Conservation (phyloP, 2,329 filamentous ascomycete species). For the Daldinia sp. region DNA sequence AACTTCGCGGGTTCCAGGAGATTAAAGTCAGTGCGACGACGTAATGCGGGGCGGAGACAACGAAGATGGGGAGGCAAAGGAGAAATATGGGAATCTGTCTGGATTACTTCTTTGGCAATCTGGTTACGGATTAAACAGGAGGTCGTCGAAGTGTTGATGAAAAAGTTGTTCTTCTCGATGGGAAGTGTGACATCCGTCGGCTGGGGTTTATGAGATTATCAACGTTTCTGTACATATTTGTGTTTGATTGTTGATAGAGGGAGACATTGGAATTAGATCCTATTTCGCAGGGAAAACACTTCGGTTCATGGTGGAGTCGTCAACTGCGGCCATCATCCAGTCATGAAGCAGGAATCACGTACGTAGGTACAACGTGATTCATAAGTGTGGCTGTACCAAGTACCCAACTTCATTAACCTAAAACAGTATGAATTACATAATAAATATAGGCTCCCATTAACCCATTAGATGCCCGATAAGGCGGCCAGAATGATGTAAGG, state of each 20-base stretch:
- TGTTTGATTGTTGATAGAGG: conserved; percentile 40
- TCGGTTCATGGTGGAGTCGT: conserved; percentile 4
- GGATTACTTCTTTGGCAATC: background rate
- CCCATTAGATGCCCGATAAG: no score
- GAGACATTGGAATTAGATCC: conserved; percentile 30
- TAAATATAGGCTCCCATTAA: no score
- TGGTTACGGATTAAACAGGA: conserved; percentile 29
- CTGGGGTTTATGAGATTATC: conserved; percentile 21
- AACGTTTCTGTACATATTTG: conserved; percentile 46
- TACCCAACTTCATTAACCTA: background rate
- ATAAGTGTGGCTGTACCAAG: conserved; percentile 11
- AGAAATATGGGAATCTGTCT: conserved; percentile 5
- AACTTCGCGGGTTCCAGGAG: conserved; percentile 13
- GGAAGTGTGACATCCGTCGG: conserved; percentile 20
- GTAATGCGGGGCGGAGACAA: conserved; percentile 40
- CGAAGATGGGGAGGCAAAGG: conserved; percentile 20
- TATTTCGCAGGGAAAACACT: conserved; percentile 3
- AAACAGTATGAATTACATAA: background rate
- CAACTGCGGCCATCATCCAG: background rate
- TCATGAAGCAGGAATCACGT: conserved; percentile 2
- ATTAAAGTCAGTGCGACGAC: conserved; percentile 34
- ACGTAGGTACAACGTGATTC: conserved; percentile 4
- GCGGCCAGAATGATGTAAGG: no score
- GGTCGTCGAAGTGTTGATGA: conserved; percentile 34
- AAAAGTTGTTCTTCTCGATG: conserved; percentile 20